These are phyloP conservation scores for Populus trichocarpa DNA, from an alignment of 441 rosid genomes.

Conservation along the genomic window DNA sequence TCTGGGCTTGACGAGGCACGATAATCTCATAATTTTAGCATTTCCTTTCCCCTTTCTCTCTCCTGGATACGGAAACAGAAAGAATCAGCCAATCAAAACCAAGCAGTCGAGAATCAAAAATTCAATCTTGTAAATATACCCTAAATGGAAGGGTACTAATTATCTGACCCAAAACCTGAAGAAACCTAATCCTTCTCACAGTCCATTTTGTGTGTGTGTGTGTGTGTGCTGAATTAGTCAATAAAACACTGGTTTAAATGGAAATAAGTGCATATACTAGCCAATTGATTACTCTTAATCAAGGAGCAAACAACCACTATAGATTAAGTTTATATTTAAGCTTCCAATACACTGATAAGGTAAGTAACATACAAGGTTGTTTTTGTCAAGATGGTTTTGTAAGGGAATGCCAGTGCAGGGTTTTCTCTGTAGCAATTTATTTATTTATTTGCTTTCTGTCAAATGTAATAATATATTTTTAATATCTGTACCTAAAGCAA, in stretches of 20 bases:
- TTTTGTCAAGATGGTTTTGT: conserved; percentile 16
- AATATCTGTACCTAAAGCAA: conserved; percentile 29
- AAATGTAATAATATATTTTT: background rate
- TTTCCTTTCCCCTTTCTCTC: background rate
- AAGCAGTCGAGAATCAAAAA: background rate
- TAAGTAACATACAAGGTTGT: background rate
- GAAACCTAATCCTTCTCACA: conserved; percentile 37
- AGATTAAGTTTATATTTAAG: background rate
- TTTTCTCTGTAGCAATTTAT: background rate
- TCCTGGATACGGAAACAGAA: conserved; percentile 16
- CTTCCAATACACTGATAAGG: too few relatives aligned
- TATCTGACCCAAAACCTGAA: background rate
- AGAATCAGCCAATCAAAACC: conserved; percentile 34
- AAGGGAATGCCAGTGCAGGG: background rate
- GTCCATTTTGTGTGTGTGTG: conserved; percentile 2
- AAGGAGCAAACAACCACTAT: background rate
- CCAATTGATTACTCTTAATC: conserved; percentile 6
- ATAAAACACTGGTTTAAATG: conserved; percentile 15
- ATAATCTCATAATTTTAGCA: background rate
- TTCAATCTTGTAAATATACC: conserved; percentile 35
- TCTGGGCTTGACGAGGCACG: background rate
- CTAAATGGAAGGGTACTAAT: conserved; percentile 22
- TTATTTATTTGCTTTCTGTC: background rate
- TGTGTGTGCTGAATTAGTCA: conserved; percentile 14
- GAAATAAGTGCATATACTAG: conserved; percentile 3